These are phyloP conservation scores for Mucor mucedo DNA, from an alignment of 371 early-diverging fungal species.

Conservation along the genomic window DNA sequence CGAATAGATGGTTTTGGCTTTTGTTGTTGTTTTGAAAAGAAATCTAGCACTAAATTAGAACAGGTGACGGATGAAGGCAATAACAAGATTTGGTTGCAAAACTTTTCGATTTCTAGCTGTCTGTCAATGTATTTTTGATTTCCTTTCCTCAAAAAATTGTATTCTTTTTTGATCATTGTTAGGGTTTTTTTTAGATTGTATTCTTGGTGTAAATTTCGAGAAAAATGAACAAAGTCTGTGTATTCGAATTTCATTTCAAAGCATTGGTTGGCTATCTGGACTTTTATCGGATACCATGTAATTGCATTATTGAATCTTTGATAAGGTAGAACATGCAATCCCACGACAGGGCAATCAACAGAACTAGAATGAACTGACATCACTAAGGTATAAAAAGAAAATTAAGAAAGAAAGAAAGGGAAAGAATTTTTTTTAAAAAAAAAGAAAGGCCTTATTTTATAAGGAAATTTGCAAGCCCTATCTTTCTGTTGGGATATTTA, in stretches of 20 bases:
- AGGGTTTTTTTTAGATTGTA: background rate
- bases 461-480: background rate
- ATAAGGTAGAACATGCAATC: slow-evolving; percentile 3
- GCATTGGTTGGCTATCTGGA: background rate
- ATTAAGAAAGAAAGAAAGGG: slow-evolving; percentile 2
- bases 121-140: slow-evolving; percentile 12
- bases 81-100: slow-evolving; percentile 9
- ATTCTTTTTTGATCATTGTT: slow-evolving; percentile 2
- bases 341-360: slow-evolving; percentile 3
- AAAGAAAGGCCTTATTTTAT: background rate
- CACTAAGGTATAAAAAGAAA: background rate
- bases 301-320: background rate
- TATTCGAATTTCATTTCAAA: background rate
- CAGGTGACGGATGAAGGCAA: slow-evolving; percentile 1
- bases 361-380: background rate
- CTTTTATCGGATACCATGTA: slow-evolving; percentile 18
- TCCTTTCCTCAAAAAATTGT: background rate
- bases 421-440: no score
- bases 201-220: slow-evolving; percentile 5
- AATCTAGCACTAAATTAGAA: slow-evolving; percentile 5
- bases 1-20: background rate
- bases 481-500: no score
- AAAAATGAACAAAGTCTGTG: slow-evolving; percentile 18
- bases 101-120: slow-evolving; percentile 12
- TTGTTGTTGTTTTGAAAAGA: slow-evolving; percentile 1